These are phyloP conservation scores for Picea engelmannii DNA, from an alignment of 83 land plant species.

Conservation along the genomic window DNA sequence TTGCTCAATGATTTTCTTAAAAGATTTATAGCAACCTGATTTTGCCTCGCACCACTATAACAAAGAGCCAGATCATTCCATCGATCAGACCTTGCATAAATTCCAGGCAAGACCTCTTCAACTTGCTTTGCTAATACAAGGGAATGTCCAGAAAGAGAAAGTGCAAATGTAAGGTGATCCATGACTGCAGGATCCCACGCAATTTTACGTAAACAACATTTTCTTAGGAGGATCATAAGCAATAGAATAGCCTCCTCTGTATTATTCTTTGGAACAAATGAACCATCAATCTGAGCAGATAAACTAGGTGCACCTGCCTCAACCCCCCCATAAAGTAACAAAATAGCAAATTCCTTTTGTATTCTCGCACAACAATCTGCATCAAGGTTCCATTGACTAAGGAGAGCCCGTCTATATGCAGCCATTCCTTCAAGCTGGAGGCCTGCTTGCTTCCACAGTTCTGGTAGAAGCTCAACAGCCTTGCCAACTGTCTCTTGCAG, in stretches of 20 bases:
- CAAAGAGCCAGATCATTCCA: slow-evolving; percentile 90
- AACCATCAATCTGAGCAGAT: slow-evolving; percentile 70
- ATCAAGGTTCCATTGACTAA: slow-evolving; percentile 71
- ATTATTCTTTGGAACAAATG: slow-evolving; percentile 88
- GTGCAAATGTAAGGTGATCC: slow-evolving; percentile 87
- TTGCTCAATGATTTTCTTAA: slow-evolving; percentile 66
- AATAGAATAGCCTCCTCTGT: slow-evolving; percentile 89
- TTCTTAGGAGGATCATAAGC: slow-evolving; percentile 70
- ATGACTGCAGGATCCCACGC: slow-evolving; percentile 77
- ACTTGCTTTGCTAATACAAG: slow-evolving; percentile 65
- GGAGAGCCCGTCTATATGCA: slow-evolving; percentile 88
- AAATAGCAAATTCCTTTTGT: slow-evolving; percentile 74
- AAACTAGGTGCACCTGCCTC: slow-evolving; percentile 59
- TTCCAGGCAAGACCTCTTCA: slow-evolving; percentile 87
- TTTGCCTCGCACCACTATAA: slow-evolving; percentile 64
- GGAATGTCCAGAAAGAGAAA: slow-evolving; percentile 74
- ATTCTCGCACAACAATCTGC: slow-evolving; percentile 65
- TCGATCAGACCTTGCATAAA: slow-evolving; percentile 56
- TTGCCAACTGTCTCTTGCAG: slow-evolving; percentile 83
- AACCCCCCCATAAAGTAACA: slow-evolving; percentile 82
- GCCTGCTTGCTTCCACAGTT: slow-evolving; percentile 79
- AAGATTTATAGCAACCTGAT: slow-evolving; percentile 56
- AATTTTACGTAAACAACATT: slow-evolving; percentile 41
- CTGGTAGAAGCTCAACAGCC: slow-evolving; percentile 83
- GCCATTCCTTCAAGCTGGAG: slow-evolving; percentile 61